Percentiles rank a stretch among this genome's conserved stretches.
These are phyloP conservation scores for Leccinum imitatum DNA, from an alignment of 768 basidiomycete genomes.

Conservation along the genomic window DNA sequence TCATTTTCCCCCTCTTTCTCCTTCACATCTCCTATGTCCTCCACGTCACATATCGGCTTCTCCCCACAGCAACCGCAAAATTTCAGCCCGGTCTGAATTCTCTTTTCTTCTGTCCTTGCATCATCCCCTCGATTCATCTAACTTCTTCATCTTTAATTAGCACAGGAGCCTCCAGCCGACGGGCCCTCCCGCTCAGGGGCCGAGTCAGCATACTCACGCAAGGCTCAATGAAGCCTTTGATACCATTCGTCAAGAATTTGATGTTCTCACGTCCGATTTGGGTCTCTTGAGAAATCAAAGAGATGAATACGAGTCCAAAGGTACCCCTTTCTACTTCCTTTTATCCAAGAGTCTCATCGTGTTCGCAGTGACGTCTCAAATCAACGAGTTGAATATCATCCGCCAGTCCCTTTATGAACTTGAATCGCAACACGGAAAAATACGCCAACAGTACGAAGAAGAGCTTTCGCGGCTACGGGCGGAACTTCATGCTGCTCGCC, in stretches of 20 bases:
- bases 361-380: constrained; percentile 67
- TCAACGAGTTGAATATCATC: constrained; percentile 88
- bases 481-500: constrained; percentile 59
- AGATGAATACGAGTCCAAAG: constrained; percentile 88
- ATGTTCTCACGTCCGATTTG: constrained; percentile 67
- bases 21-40: background rate
- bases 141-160: constrained; percentile 28
- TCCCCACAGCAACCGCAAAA: constrained; percentile 22
- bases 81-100: constrained; percentile 16
- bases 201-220: constrained; percentile 38
- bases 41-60: constrained; percentile 1
- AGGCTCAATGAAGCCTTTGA: constrained; percentile 81
- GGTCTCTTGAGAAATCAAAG: constrained; percentile 68
- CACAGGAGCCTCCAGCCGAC: constrained; percentile 58
- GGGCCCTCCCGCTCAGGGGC: constrained; percentile 43
- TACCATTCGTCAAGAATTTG: constrained; percentile 81
- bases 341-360: constrained; percentile 10
- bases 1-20: background rate
- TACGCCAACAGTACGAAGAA: constrained; percentile 83
- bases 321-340: constrained; percentile 39
- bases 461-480: constrained; percentile 72
- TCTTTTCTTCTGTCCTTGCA: background rate
- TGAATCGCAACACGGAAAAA: constrained; percentile 83
- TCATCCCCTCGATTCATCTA: constrained; percentile 10
- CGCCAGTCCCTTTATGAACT: constrained; percentile 90